phyloP scores from a whole-genome alignment of 306 rosid species.

The Abrus pulchellus region DNA sequence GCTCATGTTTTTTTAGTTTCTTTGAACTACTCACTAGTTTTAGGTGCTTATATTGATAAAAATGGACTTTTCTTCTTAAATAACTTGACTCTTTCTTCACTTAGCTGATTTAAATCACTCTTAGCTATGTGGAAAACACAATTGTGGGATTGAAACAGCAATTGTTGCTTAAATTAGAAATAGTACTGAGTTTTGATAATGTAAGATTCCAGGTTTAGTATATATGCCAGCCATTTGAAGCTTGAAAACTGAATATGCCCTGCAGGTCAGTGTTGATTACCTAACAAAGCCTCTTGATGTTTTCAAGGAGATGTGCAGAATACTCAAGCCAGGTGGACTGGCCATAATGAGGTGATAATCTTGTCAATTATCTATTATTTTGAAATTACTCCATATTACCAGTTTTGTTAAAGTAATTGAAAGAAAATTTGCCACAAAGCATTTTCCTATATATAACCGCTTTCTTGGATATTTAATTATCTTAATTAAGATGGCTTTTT shows the following conservation, averaged over 20 bases:
- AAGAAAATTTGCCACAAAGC: constrained; percentile 10
- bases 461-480: background rate
- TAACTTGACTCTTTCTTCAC: constrained; percentile 2
- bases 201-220: background rate
- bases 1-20: background rate
- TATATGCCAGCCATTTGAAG: constrained; percentile 16
- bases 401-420: constrained; percentile 20
- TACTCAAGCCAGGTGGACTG: constrained; percentile 84
- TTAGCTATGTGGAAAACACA: background rate
- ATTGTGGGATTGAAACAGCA: background rate
- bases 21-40: constrained; percentile 17
- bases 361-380: constrained; percentile 19
- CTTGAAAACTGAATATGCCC: constrained; percentile 26
- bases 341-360: constrained; percentile 74
- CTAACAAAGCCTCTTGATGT: constrained; percentile 78
- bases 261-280: constrained; percentile 90
- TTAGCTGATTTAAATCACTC: background rate
- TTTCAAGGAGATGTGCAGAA: constrained; percentile 75
- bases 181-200: background rate
- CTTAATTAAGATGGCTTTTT: background rate
- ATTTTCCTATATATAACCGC: background rate
- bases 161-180: constrained; percentile 7
- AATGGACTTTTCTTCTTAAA: background rate
- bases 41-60: background rate
- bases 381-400: constrained; percentile 22